Conservation (phyloP, 805 yeast genomes). For the Wilhelminamyces savonicus region DNA sequence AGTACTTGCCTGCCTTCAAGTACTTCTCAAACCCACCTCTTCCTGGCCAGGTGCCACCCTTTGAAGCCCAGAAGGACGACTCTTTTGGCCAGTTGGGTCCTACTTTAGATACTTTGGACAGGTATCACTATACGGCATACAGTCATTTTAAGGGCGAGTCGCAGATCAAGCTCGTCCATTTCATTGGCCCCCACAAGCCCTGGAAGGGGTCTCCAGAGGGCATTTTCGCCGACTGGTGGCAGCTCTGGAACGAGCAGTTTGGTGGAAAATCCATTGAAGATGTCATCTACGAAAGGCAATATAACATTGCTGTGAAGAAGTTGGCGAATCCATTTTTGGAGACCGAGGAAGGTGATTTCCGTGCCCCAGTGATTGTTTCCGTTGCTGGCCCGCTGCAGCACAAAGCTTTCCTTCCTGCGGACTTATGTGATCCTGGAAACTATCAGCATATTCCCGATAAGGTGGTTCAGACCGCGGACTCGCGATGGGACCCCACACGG, state of each 20-base stretch:
- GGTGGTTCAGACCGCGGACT: constrained; percentile 11
- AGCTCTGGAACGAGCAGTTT: constrained; percentile 26
- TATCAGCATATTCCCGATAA: constrained; percentile 16
- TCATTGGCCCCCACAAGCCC: constrained; percentile 60
- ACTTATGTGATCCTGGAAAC: constrained; percentile 25
- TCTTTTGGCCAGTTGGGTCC: not conserved
- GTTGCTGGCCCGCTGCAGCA: too few species aligned
- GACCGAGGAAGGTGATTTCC: too few species aligned
- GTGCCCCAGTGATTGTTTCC: too few species aligned
- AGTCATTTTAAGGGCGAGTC: constrained; percentile 8
- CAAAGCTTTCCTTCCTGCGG: constrained; percentile 10
- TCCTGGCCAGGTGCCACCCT: too few species aligned
- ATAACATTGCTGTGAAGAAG: too few species aligned
- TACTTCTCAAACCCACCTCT: constrained; percentile 30
- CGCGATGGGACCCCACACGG: constrained; percentile 39
- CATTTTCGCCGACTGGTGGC: constrained; percentile 33
- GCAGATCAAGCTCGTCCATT: constrained; percentile 52
- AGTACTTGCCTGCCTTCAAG: constrained; percentile 64
- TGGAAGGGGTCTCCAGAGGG: constrained; percentile 31
- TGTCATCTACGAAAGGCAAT: constrained; percentile 4
- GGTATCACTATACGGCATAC: constrained; percentile 16
- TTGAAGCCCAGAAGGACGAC: too few species aligned
- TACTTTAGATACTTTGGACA: not conserved
- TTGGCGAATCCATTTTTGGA: too few species aligned
- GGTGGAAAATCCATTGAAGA: constrained; percentile 17